Percentiles rank a stretch among this genome's conserved stretches.
These are phyloP conservation scores for Cyberlindnera xishuangbannaensis DNA, from an alignment of 805 yeast genomes.

Conservation along the genomic window DNA sequence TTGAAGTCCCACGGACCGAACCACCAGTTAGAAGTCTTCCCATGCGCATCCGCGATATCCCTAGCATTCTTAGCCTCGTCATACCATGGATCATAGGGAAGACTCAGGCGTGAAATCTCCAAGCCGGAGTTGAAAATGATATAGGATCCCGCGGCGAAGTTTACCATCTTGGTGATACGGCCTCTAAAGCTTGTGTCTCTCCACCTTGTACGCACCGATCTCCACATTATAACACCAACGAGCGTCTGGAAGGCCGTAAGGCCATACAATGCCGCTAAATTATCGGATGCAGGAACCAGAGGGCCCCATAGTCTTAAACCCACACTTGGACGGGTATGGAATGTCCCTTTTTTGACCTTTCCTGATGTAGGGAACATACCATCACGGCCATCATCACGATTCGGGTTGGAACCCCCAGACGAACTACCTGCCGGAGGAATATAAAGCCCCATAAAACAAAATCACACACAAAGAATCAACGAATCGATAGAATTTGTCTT, in stretches of 20 bases:
- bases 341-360: no score
- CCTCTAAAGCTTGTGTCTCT: slow-evolving; percentile 23
- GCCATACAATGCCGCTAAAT: slow-evolving; percentile 45
- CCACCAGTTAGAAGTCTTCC: slow-evolving; percentile 52
- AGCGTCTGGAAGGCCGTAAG: slow-evolving; percentile 48
- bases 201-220: slow-evolving; percentile 22
- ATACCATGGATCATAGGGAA: slow-evolving; percentile 62
- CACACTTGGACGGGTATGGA: slow-evolving; percentile 44
- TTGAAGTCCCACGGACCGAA: slow-evolving; percentile 56
- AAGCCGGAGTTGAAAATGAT: slow-evolving; percentile 49
- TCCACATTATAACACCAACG: slow-evolving; percentile 35
- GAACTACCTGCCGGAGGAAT: no score
- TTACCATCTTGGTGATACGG: slow-evolving; percentile 28
- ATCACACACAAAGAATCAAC: no score
- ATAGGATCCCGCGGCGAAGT: slow-evolving; percentile 37
- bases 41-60: slow-evolving; percentile 35
- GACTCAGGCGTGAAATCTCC: slow-evolving; percentile 46
- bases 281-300: slow-evolving; percentile 67
- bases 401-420: no score
- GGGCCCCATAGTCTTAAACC: slow-evolving; percentile 68
- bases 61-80: slow-evolving; percentile 60
- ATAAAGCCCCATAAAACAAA: no score
- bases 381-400: no score
- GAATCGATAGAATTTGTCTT: no score
- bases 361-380: no score